A percentile compares a stretch with the other conserved stretches of the same genome.
Evolutionary conservation across 495 filamentous ascomycete genomes (phyloP).

Genomic region (Baudoinia panamericana): DNA sequence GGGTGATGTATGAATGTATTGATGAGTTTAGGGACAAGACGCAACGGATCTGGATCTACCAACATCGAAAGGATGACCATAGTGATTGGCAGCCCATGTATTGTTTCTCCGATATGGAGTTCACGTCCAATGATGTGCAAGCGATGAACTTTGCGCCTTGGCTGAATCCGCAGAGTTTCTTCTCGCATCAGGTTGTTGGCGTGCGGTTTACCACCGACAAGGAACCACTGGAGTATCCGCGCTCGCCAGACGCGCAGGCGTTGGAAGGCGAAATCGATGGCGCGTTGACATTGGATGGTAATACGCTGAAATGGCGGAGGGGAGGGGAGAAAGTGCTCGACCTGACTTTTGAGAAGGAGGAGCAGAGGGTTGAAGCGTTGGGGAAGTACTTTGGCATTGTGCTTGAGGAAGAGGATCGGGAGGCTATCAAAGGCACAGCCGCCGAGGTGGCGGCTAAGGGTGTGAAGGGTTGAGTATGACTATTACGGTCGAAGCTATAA

Average conservation of each 20-base stretch:
- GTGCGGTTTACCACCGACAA: conserved; percentile 12
- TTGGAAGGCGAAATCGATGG: conserved; percentile 16
- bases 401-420: conserved; percentile 39
- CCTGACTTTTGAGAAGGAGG: conserved; percentile 36
- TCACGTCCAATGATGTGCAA: conserved; percentile 1
- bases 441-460: conserved; percentile 2
- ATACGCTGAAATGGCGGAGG: conserved; percentile 14
- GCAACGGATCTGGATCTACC: conserved; percentile 47
- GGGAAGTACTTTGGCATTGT: conserved; percentile 43
- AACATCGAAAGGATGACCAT: conserved; percentile 38
- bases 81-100: conserved; percentile 45
- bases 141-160: conserved; percentile 8
- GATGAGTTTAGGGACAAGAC: conserved; percentile 32
- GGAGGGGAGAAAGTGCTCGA: conserved; percentile 35
- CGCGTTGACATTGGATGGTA: conserved; percentile 4
- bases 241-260: neutral
- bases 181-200: conserved; percentile 36
- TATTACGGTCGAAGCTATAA: too few species aligned
- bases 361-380: conserved; percentile 39
- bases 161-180: conserved; percentile 15
- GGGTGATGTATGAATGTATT: conserved; percentile 23
- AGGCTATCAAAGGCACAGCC: conserved; percentile 34
- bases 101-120: conserved; percentile 35
- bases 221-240: neutral
- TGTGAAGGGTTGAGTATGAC: too few species aligned